A percentile compares a stretch with the other conserved stretches of the same genome.
Conservation (phyloP, 352 stramenopile species). For the Phytophthora boehmeriae region DNA sequence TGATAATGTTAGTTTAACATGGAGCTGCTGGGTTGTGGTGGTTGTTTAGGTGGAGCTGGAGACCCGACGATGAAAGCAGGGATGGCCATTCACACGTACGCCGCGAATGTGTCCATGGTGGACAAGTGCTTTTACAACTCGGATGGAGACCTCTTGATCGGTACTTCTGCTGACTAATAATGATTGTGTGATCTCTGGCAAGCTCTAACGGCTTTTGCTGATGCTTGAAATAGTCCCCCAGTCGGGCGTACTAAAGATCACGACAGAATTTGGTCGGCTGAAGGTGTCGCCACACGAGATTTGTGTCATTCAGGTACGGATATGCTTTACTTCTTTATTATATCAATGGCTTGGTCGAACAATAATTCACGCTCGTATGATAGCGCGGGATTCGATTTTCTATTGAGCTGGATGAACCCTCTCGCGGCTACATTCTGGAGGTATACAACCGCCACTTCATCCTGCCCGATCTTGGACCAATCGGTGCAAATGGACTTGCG, state of each 20-base stretch:
- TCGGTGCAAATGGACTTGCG: slow-evolving; percentile 96
- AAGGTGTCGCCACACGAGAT: slow-evolving; percentile 91
- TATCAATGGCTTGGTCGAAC: neutral
- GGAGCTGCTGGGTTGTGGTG: neutral
- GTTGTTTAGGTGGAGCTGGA: slow-evolving; percentile 67
- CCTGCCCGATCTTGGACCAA: slow-evolving; percentile 94
- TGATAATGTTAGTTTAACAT: neutral
- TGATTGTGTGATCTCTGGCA: neutral
- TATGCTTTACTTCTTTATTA: neutral
- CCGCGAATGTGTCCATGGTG: slow-evolving; percentile 90
- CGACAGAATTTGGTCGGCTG: slow-evolving; percentile 94
- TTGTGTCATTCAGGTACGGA: slow-evolving; percentile 91
- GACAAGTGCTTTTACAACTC: slow-evolving; percentile 94
- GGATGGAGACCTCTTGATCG: slow-evolving; percentile 97
- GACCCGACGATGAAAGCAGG: slow-evolving; percentile 91
- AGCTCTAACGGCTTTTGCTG: neutral
- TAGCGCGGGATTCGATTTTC: slow-evolving; percentile 93
- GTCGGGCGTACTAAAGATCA: slow-evolving; percentile 88
- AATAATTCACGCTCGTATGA: neutral
- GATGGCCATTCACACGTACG: slow-evolving; percentile 95
- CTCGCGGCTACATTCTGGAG: slow-evolving; percentile 95
- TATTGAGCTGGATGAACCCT: slow-evolving; percentile 83
- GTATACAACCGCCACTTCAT: slow-evolving; percentile 96
- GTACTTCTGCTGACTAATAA: slow-evolving; percentile 15
- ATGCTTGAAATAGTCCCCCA: slow-evolving; percentile 81